phyloP scores from a whole-genome alignment of 129 eudicot genomes.

The Tanacetum coccineum region DNA sequence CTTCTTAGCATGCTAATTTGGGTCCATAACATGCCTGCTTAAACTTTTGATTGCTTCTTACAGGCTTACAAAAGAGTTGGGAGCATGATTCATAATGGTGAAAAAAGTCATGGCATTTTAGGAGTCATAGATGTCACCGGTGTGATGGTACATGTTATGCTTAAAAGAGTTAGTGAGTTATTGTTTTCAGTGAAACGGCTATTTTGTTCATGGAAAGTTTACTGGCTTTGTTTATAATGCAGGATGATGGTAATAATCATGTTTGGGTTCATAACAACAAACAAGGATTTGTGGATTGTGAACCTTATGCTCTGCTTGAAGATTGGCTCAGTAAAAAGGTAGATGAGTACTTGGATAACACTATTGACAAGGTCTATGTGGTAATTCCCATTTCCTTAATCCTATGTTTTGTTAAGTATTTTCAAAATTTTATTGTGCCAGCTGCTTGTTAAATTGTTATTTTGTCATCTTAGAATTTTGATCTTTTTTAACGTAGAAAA shows the following conservation, averaged over 20 bases:
- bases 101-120: slow-evolving; percentile 65
- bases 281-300: slow-evolving; percentile 82
- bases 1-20: not conserved
- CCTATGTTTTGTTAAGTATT: not conserved
- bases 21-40: not conserved
- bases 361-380: slow-evolving; percentile 53
- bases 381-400: slow-evolving; percentile 25
- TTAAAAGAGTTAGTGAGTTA: not conserved
- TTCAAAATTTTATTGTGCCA: not conserved
- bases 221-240: slow-evolving; percentile 12
- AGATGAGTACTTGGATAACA: slow-evolving; percentile 54
- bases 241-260: slow-evolving; percentile 52
- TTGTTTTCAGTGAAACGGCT: no score
- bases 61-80: slow-evolving; percentile 90
- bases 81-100: slow-evolving; percentile 69
- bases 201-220: not conserved
- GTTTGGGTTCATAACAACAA: slow-evolving; percentile 76
- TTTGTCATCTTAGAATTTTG: no score
- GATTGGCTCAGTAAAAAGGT: slow-evolving; percentile 58
- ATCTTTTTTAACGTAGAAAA: no score
- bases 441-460: not conserved
- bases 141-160: slow-evolving; percentile 43
- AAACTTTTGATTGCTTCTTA: not conserved
- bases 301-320: slow-evolving; percentile 57
- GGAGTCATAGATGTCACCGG: slow-evolving; percentile 73